A percentile compares a stretch with the other conserved stretches of the same genome.
Evolutionary conservation across 306 rosid genomes (phyloP).

Genomic region (Cucurbita ficifolia): DNA sequence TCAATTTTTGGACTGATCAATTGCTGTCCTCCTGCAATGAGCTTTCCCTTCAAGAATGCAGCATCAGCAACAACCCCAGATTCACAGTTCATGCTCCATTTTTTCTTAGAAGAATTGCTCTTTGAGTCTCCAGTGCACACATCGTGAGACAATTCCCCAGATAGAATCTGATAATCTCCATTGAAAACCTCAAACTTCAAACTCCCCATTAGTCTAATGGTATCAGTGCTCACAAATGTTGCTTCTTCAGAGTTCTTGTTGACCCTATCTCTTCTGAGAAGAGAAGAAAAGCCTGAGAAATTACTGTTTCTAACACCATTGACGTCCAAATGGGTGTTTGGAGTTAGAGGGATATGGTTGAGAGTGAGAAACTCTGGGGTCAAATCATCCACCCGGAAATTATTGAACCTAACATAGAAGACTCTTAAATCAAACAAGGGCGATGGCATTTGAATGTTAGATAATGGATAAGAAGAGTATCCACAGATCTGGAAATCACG

Average conservation of each 20-base stretch:
- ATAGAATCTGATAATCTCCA: conserved; percentile 48
- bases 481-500: conserved; percentile 39
- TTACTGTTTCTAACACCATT: conserved; percentile 56
- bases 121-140: conserved; percentile 37
- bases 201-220: conserved; percentile 54
- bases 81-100: conserved; percentile 72
- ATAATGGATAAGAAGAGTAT: conserved; percentile 29
- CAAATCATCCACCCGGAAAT: conserved; percentile 52
- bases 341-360: conserved; percentile 53
- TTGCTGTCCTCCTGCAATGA: conserved; percentile 24
- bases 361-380: conserved; percentile 57
- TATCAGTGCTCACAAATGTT: conserved; percentile 73
- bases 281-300: conserved; percentile 49
- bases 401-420: conserved; percentile 56
- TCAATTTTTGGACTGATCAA: conserved; percentile 50
- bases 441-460: conserved; percentile 7
- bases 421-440: conserved; percentile 77
- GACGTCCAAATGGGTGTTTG: conserved; percentile 59
- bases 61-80: conserved; percentile 27
- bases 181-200: conserved; percentile 66
- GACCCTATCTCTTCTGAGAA: conserved; percentile 66
- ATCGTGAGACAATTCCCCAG: conserved; percentile 56
- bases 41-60: conserved; percentile 55
- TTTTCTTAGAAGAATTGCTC: conserved; percentile 23
- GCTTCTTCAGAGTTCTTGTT: conserved; percentile 76